phyloP scores from a whole-genome alignment of 208 protist genomes.

The Crithidia thermophila region DNA sequence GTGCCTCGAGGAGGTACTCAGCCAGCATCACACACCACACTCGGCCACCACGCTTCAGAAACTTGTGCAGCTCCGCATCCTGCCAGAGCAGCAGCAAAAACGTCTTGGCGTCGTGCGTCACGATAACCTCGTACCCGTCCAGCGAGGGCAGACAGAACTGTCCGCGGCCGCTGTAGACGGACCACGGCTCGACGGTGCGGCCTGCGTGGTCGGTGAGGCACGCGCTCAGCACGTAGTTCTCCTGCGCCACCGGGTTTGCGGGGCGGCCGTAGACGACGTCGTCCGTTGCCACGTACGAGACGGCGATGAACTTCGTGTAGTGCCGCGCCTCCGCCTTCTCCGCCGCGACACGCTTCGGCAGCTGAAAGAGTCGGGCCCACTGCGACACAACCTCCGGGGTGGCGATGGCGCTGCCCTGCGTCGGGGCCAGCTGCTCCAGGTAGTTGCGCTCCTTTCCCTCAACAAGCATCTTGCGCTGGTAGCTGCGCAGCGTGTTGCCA shows the following conservation, averaged over 20 bases:
- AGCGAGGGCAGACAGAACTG: conserved; percentile 68
- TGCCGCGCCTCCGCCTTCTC: conserved; percentile 57
- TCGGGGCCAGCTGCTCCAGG: conserved; percentile 1
- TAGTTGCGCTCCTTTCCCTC: conserved; percentile 17
- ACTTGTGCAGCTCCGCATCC: conserved; percentile 60
- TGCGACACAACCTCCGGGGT: conserved; percentile 44
- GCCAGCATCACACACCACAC: conserved; percentile 89
- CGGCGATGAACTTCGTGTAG: conserved; percentile 64
- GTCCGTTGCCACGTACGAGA: conserved; percentile 74
- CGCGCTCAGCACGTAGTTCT: conserved; percentile 69
- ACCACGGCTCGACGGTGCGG: conserved; percentile 68
- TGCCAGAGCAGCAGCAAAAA: conserved; percentile 68
- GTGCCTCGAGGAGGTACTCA: conserved; percentile 82
- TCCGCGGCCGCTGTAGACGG: conserved; percentile 52
- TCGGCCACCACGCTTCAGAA: conserved; percentile 76
- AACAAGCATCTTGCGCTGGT: conserved; percentile 39
- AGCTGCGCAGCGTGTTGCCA: conserved; percentile 54
- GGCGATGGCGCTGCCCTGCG: conserved; percentile 18
- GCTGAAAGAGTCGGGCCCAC: conserved; percentile 54
- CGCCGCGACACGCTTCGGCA: conserved; percentile 38
- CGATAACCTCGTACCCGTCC: conserved; percentile 70
- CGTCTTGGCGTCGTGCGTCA: conserved; percentile 79
- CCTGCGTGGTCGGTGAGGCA: conserved; percentile 53
- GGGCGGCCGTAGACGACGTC: conserved; percentile 59
- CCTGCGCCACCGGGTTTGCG: conserved; percentile 51